Conservation (phyloP, 2,329 filamentous ascomycete species). For the Aspergillus hortae region DNA sequence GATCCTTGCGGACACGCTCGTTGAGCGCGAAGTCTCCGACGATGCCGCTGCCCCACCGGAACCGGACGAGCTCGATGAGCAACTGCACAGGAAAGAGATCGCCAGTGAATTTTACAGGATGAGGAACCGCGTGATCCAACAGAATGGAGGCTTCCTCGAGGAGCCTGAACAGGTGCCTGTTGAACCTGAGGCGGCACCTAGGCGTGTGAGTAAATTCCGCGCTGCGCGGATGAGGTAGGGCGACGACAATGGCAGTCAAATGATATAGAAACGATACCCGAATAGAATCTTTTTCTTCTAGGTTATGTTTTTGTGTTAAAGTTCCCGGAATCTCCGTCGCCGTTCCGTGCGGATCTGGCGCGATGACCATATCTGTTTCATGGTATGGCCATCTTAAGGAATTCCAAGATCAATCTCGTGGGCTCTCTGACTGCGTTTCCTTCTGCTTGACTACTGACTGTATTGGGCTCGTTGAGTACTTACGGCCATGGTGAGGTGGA, state of each 20-base stretch:
- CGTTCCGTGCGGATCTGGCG: background rate
- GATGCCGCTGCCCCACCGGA: conserved; percentile 38
- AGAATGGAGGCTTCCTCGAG: conserved; percentile 76
- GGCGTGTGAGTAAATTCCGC: conserved; percentile 46
- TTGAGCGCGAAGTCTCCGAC: conserved; percentile 47
- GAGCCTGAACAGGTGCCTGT: conserved; percentile 65
- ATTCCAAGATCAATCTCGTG: conserved; percentile 29
- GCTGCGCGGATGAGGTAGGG: conserved; percentile 41
- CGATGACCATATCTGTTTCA: conserved; percentile 12
- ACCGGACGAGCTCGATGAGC: conserved; percentile 68
- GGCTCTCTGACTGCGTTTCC: conserved; percentile 37
- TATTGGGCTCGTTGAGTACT: conserved; percentile 25
- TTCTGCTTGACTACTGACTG: conserved; percentile 7
- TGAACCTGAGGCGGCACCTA: conserved; percentile 55
- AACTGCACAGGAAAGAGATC: conserved; percentile 71
- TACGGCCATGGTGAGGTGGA: conserved; percentile 12
- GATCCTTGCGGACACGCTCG: conserved; percentile 57
- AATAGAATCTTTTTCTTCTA: conserved; percentile 1
- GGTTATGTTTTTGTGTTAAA: background rate
- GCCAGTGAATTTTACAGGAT: conserved; percentile 77
- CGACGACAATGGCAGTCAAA: background rate
- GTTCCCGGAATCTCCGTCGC: conserved; percentile 3
- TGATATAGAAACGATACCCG: conserved; percentile 14
- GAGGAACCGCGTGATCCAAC: conserved; percentile 77
- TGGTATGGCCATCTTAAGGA: conserved; percentile 17